These are phyloP conservation scores for Chaetomium strumarium DNA, from an alignment of 2,329 filamentous ascomycete genomes.

Conservation along the genomic window DNA sequence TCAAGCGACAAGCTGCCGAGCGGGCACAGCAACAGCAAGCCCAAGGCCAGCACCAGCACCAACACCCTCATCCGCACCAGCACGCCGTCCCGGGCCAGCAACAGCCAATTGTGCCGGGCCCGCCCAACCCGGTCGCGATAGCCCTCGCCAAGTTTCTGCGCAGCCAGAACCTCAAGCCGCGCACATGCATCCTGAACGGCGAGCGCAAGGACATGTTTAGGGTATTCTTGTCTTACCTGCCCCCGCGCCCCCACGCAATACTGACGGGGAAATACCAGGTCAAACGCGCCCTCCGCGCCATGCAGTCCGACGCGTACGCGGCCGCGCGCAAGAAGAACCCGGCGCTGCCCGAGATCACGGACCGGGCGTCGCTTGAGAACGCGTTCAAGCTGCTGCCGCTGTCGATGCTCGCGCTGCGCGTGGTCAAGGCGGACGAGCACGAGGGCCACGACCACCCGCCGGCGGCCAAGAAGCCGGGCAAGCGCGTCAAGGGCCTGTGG, in stretches of 20 bases:
- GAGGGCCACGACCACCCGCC: conserved; percentile 62
- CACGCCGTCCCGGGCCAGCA: conserved; percentile 38
- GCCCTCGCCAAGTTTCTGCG: conserved; percentile 85
- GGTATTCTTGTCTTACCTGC: too few relatives aligned
- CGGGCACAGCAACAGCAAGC: conserved; percentile 37
- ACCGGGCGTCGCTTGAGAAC: conserved; percentile 85
- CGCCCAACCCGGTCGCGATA: conserved; percentile 82
- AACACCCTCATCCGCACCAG: conserved; percentile 29
- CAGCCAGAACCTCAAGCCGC: conserved; percentile 75
- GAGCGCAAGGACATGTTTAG: conserved; percentile 98
- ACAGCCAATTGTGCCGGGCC: conserved; percentile 67
- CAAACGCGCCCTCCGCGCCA: conserved; percentile 87
- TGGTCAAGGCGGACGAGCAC: conserved; percentile 74
- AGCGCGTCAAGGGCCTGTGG: conserved; percentile 94
- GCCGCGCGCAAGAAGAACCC: conserved; percentile 89
- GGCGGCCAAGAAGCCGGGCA: conserved; percentile 60
- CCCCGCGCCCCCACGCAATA: neutral
- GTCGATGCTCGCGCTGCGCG: conserved; percentile 86
- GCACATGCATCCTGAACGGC: conserved; percentile 90
- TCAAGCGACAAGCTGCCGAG: conserved; percentile 51
- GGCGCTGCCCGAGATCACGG: conserved; percentile 78
- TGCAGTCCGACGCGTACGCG: conserved; percentile 82
- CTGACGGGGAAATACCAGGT: conserved; percentile 48
- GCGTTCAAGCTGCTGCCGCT: conserved; percentile 91
- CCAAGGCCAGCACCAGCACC: conserved; percentile 29